Conservation (phyloP, 495 filamentous ascomycete species). For the Penicillium goetzii region DNA sequence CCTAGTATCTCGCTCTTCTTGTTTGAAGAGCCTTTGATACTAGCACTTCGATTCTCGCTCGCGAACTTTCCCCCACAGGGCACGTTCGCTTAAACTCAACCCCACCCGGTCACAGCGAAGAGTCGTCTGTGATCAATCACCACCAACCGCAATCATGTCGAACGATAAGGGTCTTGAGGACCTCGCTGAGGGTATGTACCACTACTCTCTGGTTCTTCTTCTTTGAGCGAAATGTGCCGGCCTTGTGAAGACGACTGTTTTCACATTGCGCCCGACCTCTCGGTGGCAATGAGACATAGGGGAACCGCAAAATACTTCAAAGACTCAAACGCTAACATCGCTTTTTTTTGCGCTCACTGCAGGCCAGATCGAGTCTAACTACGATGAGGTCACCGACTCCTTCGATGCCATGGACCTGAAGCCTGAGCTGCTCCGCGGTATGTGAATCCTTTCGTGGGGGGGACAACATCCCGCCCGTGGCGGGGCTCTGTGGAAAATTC, state of each 20-base stretch:
- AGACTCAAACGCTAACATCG: slow-evolving; percentile 30
- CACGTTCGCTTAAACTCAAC: slow-evolving; percentile 48
- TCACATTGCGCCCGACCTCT: slow-evolving; percentile 15
- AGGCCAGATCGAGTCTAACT: slow-evolving; percentile 99
- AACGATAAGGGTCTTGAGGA: slow-evolving; percentile 95
- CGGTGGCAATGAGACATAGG: slow-evolving; percentile 29
- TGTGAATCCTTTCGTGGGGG: slow-evolving; percentile 36
- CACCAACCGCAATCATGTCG: slow-evolving; percentile 83
- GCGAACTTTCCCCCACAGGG: slow-evolving; percentile 36
- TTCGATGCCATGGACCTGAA: slow-evolving; percentile 98
- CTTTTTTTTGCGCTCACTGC: slow-evolving; percentile 27
- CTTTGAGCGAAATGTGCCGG: background rate
- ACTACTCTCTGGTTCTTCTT: slow-evolving; percentile 15
- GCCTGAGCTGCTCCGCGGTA: slow-evolving; percentile 94
- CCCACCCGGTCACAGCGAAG: slow-evolving; percentile 61
- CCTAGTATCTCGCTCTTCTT: slow-evolving; percentile 40
- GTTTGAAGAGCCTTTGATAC: slow-evolving; percentile 46
- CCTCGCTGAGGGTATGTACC: slow-evolving; percentile 78
- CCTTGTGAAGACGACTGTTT: background rate
- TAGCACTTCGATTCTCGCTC: slow-evolving; percentile 31
- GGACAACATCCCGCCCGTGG: slow-evolving; percentile 14
- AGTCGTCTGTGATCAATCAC: slow-evolving; percentile 70
- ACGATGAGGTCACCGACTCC: slow-evolving; percentile 99
- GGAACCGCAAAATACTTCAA: background rate
- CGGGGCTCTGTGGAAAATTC: slow-evolving; percentile 30